A percentile compares a stretch with the other conserved stretches of the same genome.
phyloP scores from a whole-genome alignment of 2,329 filamentous ascomycete species.

The Alternaria solani region DNA sequence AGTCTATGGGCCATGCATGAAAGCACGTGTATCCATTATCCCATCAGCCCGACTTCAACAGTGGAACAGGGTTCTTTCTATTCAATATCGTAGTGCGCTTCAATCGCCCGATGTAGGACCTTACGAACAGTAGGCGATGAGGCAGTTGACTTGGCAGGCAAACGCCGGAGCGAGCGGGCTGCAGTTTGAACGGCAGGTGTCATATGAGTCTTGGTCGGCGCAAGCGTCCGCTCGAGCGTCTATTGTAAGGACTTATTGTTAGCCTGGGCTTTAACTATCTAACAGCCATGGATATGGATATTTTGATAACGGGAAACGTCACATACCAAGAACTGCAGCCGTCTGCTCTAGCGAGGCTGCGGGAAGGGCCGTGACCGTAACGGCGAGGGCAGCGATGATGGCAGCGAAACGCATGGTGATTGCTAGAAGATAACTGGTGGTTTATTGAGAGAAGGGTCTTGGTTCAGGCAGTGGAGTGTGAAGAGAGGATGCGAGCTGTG shows the following conservation, averaged over 20 bases:
- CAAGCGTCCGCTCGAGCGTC: not conserved
- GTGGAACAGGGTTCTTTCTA: not conserved
- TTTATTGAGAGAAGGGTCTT: not conserved
- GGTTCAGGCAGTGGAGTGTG: not conserved
- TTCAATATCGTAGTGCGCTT: not conserved
- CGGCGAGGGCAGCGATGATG: not conserved
- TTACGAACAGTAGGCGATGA: not conserved
- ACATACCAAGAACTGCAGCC: not conserved
- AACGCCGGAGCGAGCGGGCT: not conserved
- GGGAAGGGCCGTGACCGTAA: not conserved
- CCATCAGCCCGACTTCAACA: not conserved
- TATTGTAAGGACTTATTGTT: not conserved
- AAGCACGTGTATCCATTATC: not conserved
- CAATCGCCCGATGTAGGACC: not conserved
- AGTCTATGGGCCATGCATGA: not conserved
- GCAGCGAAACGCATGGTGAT: conserved; percentile 3
- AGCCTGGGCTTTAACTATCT: not conserved
- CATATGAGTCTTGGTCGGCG: not conserved
- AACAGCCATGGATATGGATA: not conserved
- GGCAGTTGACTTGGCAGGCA: not conserved
- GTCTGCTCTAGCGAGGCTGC: not conserved
- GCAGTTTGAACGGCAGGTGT: not conserved
- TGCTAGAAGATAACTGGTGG: not conserved
- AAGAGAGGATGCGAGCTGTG: not conserved
- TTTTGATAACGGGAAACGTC: not conserved